Evolutionary conservation across 1,284 basidiomycete genomes (phyloP).

Genomic region (Peniophora sp.): DNA sequence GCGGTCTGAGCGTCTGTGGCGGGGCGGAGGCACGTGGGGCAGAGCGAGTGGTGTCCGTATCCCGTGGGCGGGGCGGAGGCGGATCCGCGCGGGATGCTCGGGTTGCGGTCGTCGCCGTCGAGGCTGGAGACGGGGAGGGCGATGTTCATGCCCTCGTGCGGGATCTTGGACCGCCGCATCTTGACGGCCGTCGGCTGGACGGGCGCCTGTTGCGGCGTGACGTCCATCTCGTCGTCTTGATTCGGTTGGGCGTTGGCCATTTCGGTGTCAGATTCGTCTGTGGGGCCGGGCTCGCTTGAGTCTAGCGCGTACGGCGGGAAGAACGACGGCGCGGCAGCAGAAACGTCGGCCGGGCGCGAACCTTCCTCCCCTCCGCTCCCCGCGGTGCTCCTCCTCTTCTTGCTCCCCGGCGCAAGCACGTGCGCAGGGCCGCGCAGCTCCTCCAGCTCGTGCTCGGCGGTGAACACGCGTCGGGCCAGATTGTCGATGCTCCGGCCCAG

Average conservation of each 20-base stretch:
- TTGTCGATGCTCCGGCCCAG: conserved; percentile 49
- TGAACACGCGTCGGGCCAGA: conserved; percentile 52
- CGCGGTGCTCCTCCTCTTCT: conserved; percentile 36
- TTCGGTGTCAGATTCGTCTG: not conserved
- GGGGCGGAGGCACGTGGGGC: conserved; percentile 41
- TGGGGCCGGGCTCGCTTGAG: not conserved
- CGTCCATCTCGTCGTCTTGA: not conserved
- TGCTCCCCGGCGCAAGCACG: conserved; percentile 28
- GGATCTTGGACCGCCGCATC: conserved; percentile 6
- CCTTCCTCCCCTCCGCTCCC: conserved; percentile 3
- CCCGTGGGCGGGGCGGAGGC: conserved; percentile 36
- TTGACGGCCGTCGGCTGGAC: conserved; percentile 15
- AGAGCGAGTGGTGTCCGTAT: conserved; percentile 30
- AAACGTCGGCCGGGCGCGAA: conserved; percentile 6
- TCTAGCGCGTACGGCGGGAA: not conserved
- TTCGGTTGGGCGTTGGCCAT: too few species aligned
- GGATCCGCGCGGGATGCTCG: conserved; percentile 14
- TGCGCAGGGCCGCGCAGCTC: conserved; percentile 30
- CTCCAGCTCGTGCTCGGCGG: conserved; percentile 44
- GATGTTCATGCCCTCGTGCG: conserved; percentile 17
- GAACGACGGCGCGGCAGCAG: conserved; percentile 1
- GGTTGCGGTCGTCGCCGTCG: conserved; percentile 18
- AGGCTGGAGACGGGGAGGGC: conserved; percentile 29
- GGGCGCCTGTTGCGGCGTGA: not conserved
- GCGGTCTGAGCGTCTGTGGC: conserved; percentile 30